Evolutionary conservation across 192 early-diverging fungal genomes (phyloP), one percentile per base, ranked within the genome.

Genomic region (Glomus cerebriforme): DNA sequence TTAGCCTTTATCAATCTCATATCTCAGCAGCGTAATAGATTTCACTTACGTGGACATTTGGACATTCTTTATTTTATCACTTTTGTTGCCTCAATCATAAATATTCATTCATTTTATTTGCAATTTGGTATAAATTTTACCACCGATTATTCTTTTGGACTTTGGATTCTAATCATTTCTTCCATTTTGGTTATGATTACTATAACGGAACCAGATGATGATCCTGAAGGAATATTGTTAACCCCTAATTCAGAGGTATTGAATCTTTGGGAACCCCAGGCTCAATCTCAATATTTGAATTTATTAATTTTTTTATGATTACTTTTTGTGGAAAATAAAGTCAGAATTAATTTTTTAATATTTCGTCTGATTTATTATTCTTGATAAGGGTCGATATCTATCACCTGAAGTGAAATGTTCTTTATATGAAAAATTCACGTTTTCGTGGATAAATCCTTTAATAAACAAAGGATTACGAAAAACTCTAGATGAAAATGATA

Each of bases 381-480:
- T 67, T 67, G 0, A 37, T 69, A 22, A 77, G 75, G 75, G 62
- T 66, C 17, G n/a, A 26, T 66, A 49, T 22, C 26, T 27, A 47
- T 77, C 75, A 27, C 75, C 75, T 0, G 75, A 77, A 34, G 3
- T 77, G 17, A 66, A 66, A 22, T 29, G 77, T 6, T 85, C 84
- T 6, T n/a, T 85, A 26, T 82, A 82, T 43, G 65, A 65, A 1
- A 78, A 78, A 35, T 37, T 81, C 27, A 67, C 70, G 1, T 85
- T 81, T 54, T 78, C 82, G 0, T 85, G 81, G 81, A 22, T 85
- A 6, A 83, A 81, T 68, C 74, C 84, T 1, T 60, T 85, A 63
- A 49, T 85, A 8, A 31, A 6, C 43, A 77, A 77, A 66, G 75
- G 75, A 15, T 77, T 77, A 24, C 60, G 62, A 58, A 29, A 45